Base-by-base conservation (phyloP, 352 stramenopile genomes). In the Phytophthora citrophthora region DNA sequence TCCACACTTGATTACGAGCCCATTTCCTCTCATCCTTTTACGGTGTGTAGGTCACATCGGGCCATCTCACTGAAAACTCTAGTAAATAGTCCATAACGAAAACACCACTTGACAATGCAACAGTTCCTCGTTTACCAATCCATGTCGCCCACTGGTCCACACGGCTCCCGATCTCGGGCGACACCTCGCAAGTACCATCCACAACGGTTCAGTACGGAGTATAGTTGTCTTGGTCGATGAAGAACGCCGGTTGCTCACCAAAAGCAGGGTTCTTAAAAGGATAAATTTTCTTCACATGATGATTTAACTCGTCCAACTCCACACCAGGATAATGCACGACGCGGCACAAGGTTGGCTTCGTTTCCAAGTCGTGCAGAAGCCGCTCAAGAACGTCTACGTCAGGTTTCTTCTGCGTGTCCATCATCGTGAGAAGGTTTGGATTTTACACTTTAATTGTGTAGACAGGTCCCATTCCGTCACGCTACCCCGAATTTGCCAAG, bases 281-380 rank as follows among this genome's bases (percentile, higher is more conserved):
- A 53, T 60, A 40, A 31, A 59, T 40, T 36, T 40, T 58, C 43
- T 61, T 45, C 48, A 69, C 51, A 51, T 59, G 23, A 49, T 36
- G 4, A 60, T 71, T 71, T 27, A 69, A 52, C 38, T 72, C 23
- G 41, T 76, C 15, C 11, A 72, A 46, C 18, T 36, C 20, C 15
- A 69, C 36, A 15, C n/a, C 34, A 45, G 34, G n/a, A 45, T 56
- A 56, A 9, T 51, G 36, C 12, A 45, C 18, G 8, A 74, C 60
- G 56, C 39, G 44, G 38, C 55, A 61, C 50, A 77, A 65, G 24
- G 27, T 71, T 44, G 34, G 58, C 11, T 71, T 72, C 26, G 50
- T 64, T 62, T 71, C 3, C 64, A 71, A 57, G 56, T 63, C 59
- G 47, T 15, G 60, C 45, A 72, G 46, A n/a, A 72, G 64, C 32